Evolutionary conservation across 176 grass and related monocot genomes (phyloP).

Genomic region (Poa annua): DNA sequence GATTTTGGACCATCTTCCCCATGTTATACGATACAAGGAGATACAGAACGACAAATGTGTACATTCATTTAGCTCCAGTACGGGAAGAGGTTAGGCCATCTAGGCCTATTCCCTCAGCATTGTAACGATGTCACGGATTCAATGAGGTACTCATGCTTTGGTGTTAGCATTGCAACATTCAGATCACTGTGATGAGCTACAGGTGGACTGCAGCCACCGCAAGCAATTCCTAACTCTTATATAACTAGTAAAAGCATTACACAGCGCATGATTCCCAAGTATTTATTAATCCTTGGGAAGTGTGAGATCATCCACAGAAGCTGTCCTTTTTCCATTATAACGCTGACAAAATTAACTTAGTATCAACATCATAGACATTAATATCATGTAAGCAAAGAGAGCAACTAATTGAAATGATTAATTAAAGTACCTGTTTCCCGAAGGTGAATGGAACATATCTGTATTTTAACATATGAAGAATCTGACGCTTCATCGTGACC

Average conservation of each 20-base stretch:
- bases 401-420: background rate
- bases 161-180: conserved; percentile 23
- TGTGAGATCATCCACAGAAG: conserved; percentile 47
- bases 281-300: conserved; percentile 48
- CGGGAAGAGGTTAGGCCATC: conserved; percentile 3
- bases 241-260: conserved; percentile 32
- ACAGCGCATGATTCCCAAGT: background rate
- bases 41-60: conserved; percentile 24
- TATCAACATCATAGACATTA: conserved; percentile 19
- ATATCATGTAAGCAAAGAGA: background rate
- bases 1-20: conserved; percentile 6
- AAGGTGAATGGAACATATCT: conserved; percentile 86
- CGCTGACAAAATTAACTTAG: conserved; percentile 50
- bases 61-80: conserved; percentile 35
- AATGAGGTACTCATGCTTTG: conserved; percentile 27
- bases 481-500: conserved; percentile 79
- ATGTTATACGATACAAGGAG: conserved; percentile 6
- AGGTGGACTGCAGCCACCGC: conserved; percentile 1
- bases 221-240: conserved; percentile 22
- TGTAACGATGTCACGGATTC: background rate
- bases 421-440: conserved; percentile 69
- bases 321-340: conserved; percentile 52
- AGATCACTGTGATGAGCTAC: background rate
- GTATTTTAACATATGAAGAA: conserved; percentile 85
- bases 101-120: conserved; percentile 23